Conservation (phyloP, 2,329 filamentous ascomycete genomes). For the Colletotrichum brevisporum region DNA sequence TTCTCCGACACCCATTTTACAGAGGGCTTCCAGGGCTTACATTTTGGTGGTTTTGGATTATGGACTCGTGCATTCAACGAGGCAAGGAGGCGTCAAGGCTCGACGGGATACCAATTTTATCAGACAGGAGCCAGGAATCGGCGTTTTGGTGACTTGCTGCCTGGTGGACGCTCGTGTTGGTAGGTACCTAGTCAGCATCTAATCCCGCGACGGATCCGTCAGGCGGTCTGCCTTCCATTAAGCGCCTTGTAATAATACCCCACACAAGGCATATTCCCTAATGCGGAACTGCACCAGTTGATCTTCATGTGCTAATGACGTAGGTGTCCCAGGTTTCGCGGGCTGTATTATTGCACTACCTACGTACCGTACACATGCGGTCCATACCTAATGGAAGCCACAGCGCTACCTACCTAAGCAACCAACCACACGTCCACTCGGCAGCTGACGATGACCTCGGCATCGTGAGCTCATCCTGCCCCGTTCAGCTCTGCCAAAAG, state of each 20-base stretch:
- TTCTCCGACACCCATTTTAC: no score
- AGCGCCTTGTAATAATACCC: no score
- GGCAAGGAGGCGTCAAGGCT: constrained; percentile 22
- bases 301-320: constrained; percentile 15
- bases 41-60: not conserved
- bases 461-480: not conserved
- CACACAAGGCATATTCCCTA: no score
- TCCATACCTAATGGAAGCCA: no score
- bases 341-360: not conserved
- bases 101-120: constrained; percentile 23
- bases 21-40: no score
- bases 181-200: no score
- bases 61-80: constrained; percentile 12
- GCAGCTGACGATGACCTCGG: constrained; percentile 6
- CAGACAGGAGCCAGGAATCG: constrained; percentile 7
- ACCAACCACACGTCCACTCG: not conserved
- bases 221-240: no score
- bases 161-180: no score
- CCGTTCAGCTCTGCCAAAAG: not conserved
- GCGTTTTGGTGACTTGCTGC: no score
- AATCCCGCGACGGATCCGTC: no score
- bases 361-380: no score
- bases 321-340: constrained; percentile 1
- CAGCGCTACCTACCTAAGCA: not conserved
- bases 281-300: no score